Percentiles rank a stretch among this genome's conserved stretches.
Conservation (phyloP, 768 basidiomycete genomes). For the Naganishia randhawae region DNA sequence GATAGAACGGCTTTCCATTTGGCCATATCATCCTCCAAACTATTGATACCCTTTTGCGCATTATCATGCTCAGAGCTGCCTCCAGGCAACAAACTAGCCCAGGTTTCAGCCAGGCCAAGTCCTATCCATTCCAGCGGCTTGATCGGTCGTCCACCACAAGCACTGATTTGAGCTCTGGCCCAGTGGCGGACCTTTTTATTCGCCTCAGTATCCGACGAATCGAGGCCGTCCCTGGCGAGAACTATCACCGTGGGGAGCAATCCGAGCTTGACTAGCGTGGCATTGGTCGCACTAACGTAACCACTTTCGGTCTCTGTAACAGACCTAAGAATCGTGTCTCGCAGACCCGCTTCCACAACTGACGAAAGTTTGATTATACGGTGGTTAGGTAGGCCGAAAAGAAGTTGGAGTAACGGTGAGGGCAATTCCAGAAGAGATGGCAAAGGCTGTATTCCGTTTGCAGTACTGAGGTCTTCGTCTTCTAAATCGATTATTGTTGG, state of each 20-base stretch:
- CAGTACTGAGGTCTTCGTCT: background rate
- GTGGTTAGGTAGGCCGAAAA: constrained; percentile 61
- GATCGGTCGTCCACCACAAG: constrained; percentile 33
- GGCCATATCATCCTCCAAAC: background rate
- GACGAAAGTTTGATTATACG: constrained; percentile 63
- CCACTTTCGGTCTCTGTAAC: constrained; percentile 24
- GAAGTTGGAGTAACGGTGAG: constrained; percentile 53
- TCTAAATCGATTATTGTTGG: constrained; percentile 23
- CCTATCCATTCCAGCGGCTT: constrained; percentile 38
- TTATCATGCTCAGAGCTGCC: background rate
- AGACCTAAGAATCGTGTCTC: constrained; percentile 45
- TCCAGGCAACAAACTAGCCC: constrained; percentile 11
- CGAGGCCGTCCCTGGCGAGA: background rate
- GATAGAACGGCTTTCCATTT: constrained; percentile 31
- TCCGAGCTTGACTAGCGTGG: constrained; percentile 16
- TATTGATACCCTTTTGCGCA: constrained; percentile 33
- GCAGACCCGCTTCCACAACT: constrained; percentile 46
- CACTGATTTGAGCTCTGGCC: constrained; percentile 31
- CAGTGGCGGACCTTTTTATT: constrained; percentile 7
- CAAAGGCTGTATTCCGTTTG: background rate
- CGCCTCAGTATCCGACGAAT: background rate
- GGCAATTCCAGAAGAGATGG: constrained; percentile 27
- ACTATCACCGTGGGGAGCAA: constrained; percentile 1
- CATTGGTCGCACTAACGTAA: background rate
- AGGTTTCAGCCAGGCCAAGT: constrained; percentile 33